A percentile compares a stretch with the other conserved stretches of the same genome.
These are phyloP conservation scores for Rhizopogon vinicolor DNA, from an alignment of 768 basidiomycete genomes.

Conservation along the genomic window DNA sequence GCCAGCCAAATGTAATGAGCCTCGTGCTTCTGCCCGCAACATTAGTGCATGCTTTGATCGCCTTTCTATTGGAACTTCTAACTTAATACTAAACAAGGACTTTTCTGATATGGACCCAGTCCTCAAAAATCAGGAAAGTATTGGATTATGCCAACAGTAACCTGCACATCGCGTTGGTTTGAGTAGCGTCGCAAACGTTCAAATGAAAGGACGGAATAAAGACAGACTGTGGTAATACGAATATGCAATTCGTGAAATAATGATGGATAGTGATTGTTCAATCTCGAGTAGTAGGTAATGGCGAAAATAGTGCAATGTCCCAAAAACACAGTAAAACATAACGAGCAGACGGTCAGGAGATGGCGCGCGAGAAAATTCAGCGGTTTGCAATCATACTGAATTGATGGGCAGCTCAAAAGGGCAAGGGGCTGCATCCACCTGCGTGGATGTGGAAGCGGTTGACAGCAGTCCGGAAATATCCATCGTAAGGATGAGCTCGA, in stretches of 20 bases:
- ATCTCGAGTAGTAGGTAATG: not conserved
- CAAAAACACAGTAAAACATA: not conserved
- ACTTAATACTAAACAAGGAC: too few species aligned
- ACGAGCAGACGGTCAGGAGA: not conserved
- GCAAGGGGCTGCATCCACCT: slow-evolving; percentile 57
- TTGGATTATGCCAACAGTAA: not conserved
- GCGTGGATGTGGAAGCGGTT: slow-evolving; percentile 48
- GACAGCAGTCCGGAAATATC: slow-evolving; percentile 63
- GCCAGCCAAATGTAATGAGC: too few species aligned
- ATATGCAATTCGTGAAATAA: not conserved
- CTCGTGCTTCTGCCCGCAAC: too few species aligned
- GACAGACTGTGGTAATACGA: not conserved
- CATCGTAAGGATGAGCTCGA: slow-evolving; percentile 64
- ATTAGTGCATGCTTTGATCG: too few species aligned
- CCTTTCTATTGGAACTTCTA: too few species aligned
- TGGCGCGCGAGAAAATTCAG: not conserved
- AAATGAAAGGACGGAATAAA: not conserved
- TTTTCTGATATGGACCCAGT: too few species aligned
- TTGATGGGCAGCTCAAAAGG: slow-evolving; percentile 62
- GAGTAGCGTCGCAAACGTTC: not conserved
- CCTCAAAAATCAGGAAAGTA: not conserved
- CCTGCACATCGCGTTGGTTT: not conserved
- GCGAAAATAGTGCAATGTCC: slow-evolving; percentile 1
- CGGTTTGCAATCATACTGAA: slow-evolving; percentile 34
- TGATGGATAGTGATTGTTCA: not conserved